Conservation (phyloP, 108 stramenopile species). For the Hondaea fermentalgiana region DNA sequence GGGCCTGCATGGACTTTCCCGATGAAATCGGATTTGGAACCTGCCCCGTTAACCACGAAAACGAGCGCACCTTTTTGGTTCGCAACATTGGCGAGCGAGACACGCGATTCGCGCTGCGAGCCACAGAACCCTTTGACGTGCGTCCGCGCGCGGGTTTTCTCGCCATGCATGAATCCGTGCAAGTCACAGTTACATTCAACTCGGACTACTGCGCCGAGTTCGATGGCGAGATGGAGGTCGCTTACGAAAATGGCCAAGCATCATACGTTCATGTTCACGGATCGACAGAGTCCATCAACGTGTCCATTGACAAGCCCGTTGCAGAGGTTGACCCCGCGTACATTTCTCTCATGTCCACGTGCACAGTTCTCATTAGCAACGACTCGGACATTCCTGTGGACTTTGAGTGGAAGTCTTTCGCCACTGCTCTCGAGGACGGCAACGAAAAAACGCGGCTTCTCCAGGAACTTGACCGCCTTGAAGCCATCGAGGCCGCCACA, state of each 20-base stretch:
- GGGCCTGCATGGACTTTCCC: constrained; percentile 47
- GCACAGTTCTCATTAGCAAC: constrained; percentile 43
- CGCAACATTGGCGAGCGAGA: constrained; percentile 42
- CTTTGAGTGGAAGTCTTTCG: constrained; percentile 52
- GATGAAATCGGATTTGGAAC: constrained; percentile 43
- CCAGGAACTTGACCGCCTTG: constrained; percentile 40
- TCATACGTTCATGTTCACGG: constrained; percentile 34
- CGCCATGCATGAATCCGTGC: constrained; percentile 25
- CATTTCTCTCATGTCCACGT: constrained; percentile 45
- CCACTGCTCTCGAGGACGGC: constrained; percentile 39
- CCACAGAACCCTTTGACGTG: constrained; percentile 20
- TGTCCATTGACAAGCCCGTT: constrained; percentile 32
- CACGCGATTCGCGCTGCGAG: constrained; percentile 30
- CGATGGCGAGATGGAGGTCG: constrained; percentile 41
- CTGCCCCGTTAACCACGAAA: constrained; percentile 37
- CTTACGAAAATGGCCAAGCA: constrained; percentile 29
- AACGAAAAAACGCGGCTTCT: constrained; percentile 43
- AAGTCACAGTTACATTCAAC: constrained; percentile 34
- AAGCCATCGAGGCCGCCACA: constrained; percentile 24
- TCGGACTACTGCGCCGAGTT: not conserved
- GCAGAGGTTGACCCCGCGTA: constrained; percentile 50
- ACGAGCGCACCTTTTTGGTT: constrained; percentile 41
- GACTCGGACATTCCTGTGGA: constrained; percentile 42
- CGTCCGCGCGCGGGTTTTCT: constrained; percentile 14
- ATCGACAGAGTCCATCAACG: constrained; percentile 45